Evolutionary conservation across 192 early-diverging fungal genomes (phyloP), one percentile per base, ranked within the genome.

Genomic region (Coemansia erecta): DNA sequence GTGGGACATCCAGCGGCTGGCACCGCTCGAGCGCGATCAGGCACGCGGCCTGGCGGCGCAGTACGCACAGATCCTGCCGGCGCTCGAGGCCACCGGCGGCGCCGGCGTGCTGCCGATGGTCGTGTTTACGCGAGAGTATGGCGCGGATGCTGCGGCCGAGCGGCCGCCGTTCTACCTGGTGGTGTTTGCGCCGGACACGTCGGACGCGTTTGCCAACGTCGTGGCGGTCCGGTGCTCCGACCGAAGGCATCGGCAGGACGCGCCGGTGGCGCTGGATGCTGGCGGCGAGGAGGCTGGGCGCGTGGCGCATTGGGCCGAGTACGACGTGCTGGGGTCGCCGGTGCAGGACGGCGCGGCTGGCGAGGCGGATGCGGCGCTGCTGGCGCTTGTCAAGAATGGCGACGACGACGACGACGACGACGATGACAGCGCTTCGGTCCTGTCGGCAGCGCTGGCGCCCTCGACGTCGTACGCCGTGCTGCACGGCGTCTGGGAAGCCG

Each of bases 1-100:
- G 40, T 78, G 75, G 75, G 58, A 54, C 0, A 24, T 54, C 37
- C 69, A 68, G 48, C 42, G 18, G 26, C 44, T 68, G 52, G 56
- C 45, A 9, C 64, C 75, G 1, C 8, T 77, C 50, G 76, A 72
- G 19, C 44, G 76, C 11, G 60, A 78, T 46, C 46, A 46, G 21
- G 76, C 76, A 4, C 52, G 76, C 33, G 44, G 58, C 21, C 56
- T 78, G 61, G 64, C 76, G 0, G 70, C 76, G 2, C 70, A 78
- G 63, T 78, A 78, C 53, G 76, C 76, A 35, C 76, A 78, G 56
- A 65, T 78, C 13, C 56, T 78, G 31, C 76, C 76, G 11, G 50
- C 64, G 51, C 47, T 72, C 28, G 28, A 31, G 22, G 46, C 39
- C 4, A 35, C 39, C 8, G 55, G 23, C 22, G 42, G 39, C 18